phyloP scores from a whole-genome alignment of 2,329 filamentous ascomycete genomes.

The Parafenestella ontariensis region DNA sequence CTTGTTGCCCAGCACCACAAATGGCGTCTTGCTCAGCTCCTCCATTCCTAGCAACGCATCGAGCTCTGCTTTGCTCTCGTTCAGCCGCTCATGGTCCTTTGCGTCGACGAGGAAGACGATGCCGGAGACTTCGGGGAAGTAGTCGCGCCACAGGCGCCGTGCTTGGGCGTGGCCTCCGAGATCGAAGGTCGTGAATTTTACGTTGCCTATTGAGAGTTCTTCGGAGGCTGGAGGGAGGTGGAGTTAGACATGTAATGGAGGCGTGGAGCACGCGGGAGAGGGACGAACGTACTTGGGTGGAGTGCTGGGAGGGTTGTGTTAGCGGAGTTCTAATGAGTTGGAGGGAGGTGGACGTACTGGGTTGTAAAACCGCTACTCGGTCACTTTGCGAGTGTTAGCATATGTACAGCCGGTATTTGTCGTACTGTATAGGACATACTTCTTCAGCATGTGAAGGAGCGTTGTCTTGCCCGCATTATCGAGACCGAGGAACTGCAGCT shows the following conservation, averaged over 20 bases:
- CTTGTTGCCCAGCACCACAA: slow-evolving; percentile 97
- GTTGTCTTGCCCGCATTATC: slow-evolving; percentile 95
- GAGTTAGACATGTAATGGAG: neutral
- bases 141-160: slow-evolving; percentile 47
- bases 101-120: slow-evolving; percentile 98
- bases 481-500: slow-evolving; percentile 73
- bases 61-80: slow-evolving; percentile 94
- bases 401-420: neutral
- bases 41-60: slow-evolving; percentile 94
- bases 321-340: slow-evolving; percentile 3
- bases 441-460: slow-evolving; percentile 89
- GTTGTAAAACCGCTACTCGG: slow-evolving; percentile 85
- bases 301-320: slow-evolving; percentile 57
- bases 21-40: slow-evolving; percentile 91
- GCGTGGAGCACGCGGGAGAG: neutral
- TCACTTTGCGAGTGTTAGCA: slow-evolving; percentile 63
- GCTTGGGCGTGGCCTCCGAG: slow-evolving; percentile 48
- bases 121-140: slow-evolving; percentile 58
- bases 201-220: slow-evolving; percentile 55
- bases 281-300: slow-evolving; percentile 75
- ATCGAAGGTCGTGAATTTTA: slow-evolving; percentile 93
- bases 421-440: slow-evolving; percentile 3
- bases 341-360: slow-evolving; percentile 22
- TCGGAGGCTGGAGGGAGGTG: slow-evolving; percentile 66
- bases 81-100: slow-evolving; percentile 92